phyloP scores from a whole-genome alignment of 441 rosid species.

The Jatropha podagrica region DNA sequence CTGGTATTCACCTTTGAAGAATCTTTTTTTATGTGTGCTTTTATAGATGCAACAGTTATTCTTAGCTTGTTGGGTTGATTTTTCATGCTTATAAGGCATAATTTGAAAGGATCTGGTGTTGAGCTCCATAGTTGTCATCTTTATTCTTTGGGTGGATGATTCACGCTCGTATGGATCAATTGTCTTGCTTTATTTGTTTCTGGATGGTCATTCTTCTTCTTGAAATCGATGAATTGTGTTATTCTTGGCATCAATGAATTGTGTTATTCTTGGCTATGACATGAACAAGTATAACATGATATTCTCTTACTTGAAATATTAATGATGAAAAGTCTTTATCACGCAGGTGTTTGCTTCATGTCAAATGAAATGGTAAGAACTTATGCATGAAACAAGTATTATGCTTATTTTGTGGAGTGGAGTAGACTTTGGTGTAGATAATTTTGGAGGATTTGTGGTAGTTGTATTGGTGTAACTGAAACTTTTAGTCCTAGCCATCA shows the following conservation, averaged over 20 bases:
- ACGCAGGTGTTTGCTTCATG: conserved; percentile 93
- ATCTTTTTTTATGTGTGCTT: neutral
- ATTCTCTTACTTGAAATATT: neutral
- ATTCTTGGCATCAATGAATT: neutral
- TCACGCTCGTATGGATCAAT: neutral
- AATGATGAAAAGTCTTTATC: conserved; percentile 5
- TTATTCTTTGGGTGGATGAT: neutral
- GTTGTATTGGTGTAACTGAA: neutral
- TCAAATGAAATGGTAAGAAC: conserved; percentile 88
- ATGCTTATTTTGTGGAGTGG: neutral
- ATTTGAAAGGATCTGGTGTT: neutral
- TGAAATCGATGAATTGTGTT: neutral
- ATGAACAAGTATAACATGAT: neutral
- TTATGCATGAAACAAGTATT: neutral
- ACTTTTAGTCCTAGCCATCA: neutral
- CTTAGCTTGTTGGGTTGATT: neutral
- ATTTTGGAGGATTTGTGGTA: neutral
- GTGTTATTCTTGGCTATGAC: neutral
- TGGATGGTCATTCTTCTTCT: neutral
- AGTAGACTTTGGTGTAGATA: neutral
- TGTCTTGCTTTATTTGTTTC: neutral
- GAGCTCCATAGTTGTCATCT: conserved; percentile 1
- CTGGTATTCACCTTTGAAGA: neutral
- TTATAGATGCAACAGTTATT: neutral
- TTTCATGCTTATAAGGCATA: neutral